These are phyloP conservation scores for Cochlearia excelsa DNA, from an alignment of 345 rosid genomes.

Conservation along the genomic window DNA sequence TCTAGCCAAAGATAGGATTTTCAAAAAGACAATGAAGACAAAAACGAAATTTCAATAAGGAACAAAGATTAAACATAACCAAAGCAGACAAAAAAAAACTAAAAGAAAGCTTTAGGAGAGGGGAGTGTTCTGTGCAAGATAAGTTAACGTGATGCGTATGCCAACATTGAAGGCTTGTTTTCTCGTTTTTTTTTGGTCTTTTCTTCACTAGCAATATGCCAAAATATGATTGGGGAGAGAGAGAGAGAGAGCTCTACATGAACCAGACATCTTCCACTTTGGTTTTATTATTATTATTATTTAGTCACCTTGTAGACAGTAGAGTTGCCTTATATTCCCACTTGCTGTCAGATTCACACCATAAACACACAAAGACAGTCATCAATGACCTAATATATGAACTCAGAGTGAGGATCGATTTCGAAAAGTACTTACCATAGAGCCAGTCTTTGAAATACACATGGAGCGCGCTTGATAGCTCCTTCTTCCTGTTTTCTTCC, in stretches of 20 bases:
- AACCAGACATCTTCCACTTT: conserved; percentile 23
- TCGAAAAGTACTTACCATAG: conserved; percentile 52
- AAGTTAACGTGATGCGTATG: conserved; percentile 34
- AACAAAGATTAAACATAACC: conserved; percentile 22
- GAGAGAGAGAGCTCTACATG: conserved; percentile 24
- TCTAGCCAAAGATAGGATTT: conserved; percentile 16
- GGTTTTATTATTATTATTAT: conserved; percentile 1
- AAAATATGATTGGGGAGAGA: conserved; percentile 9
- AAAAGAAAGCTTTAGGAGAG: conserved; percentile 21
- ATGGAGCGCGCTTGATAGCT: conserved; percentile 84
- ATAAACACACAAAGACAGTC: conserved; percentile 8
- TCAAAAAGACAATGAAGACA: conserved; percentile 15
- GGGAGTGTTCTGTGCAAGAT: conserved; percentile 32
- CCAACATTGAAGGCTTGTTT: conserved; percentile 33
- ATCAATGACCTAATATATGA: conserved; percentile 8
- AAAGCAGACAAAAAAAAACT: conserved; percentile 15
- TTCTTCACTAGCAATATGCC: conserved; percentile 35
- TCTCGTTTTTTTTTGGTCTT: background rate
- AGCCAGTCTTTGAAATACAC: conserved; percentile 95
- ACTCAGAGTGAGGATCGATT: background rate
- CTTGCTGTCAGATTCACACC: conserved; percentile 54
- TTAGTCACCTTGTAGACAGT: conserved; percentile 94
- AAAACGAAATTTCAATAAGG: conserved; percentile 22
- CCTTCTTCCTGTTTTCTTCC: conserved; percentile 85
- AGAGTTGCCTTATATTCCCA: conserved; percentile 97